These are phyloP conservation scores for Pichia occidentalis DNA, from an alignment of 805 yeast species.

Conservation along the genomic window DNA sequence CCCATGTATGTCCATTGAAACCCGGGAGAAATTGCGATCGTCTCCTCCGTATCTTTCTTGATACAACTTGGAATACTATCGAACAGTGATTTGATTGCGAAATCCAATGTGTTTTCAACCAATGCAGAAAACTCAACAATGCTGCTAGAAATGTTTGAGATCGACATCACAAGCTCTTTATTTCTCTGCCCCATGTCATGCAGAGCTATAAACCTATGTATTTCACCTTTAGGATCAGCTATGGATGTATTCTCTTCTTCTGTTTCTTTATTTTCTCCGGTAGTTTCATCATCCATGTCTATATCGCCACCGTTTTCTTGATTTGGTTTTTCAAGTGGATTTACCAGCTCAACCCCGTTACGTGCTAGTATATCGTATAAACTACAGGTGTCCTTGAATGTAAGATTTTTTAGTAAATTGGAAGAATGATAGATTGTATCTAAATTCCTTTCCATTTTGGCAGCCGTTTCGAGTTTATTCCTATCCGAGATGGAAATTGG, in stretches of 20 bases:
- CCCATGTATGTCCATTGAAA: slow-evolving; percentile 24
- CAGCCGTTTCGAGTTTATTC: too few relatives aligned
- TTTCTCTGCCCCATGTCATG: slow-evolving; percentile 11
- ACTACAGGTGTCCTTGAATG: too few relatives aligned
- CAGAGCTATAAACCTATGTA: not conserved
- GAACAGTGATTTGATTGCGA: slow-evolving; percentile 1
- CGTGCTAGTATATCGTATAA: too few relatives aligned
- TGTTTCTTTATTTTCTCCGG: not conserved
- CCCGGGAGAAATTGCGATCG: slow-evolving; percentile 6
- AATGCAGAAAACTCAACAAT: slow-evolving; percentile 15
- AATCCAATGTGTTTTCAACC: slow-evolving; percentile 19
- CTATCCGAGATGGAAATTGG: too few relatives aligned
- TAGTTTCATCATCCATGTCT: not conserved
- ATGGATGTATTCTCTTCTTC: not conserved
- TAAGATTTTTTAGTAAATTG: too few relatives aligned
- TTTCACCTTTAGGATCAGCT: not conserved
- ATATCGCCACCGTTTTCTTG: too few relatives aligned
- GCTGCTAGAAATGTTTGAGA: slow-evolving; percentile 18
- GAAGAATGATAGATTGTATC: too few relatives aligned
- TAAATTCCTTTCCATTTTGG: too few relatives aligned
- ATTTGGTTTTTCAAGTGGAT: too few relatives aligned
- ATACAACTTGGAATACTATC: not conserved
- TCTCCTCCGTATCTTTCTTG: not conserved
- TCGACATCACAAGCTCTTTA: slow-evolving; percentile 13
- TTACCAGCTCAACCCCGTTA: too few relatives aligned